phyloP scores from a whole-genome alignment of 1,139 yeast species.

The Meyerozyma guilliermondii region DNA sequence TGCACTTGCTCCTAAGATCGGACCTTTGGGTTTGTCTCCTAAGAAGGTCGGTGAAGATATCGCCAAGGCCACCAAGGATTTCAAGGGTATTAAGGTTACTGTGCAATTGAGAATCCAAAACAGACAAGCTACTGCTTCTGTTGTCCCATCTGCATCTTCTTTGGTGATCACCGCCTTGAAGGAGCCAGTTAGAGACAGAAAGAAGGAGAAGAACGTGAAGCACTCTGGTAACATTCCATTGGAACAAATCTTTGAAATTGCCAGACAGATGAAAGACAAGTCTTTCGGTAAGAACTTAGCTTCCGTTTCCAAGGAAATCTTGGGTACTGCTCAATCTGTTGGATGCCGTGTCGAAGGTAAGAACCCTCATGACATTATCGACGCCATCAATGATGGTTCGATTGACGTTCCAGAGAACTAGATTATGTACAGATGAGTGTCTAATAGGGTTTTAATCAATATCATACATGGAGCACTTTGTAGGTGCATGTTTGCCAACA shows the following conservation, averaged over 20 bases:
- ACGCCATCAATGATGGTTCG: conserved; percentile 97
- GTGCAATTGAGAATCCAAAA: conserved; percentile 98
- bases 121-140: conserved; percentile 99
- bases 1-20: conserved; percentile 99
- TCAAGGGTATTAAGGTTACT: conserved; percentile 99
- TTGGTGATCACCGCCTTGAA: conserved; percentile 98
- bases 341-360: conserved; percentile 99
- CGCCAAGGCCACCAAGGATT: conserved; percentile 99
- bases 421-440: conserved; percentile 34
- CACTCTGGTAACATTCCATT: conserved; percentile 99
- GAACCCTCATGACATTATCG: conserved; percentile 99
- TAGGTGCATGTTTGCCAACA: conserved; percentile 69
- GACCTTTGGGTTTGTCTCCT: conserved; percentile 99
- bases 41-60: conserved; percentile 99
- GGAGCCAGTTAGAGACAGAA: conserved; percentile 99
- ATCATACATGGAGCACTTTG: conserved; percentile 8
- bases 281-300: conserved; percentile 97
- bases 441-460: conserved; percentile 31
- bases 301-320: conserved; percentile 96
- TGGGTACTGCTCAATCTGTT: conserved; percentile 99
- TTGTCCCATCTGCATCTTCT: conserved; percentile 99
- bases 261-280: conserved; percentile 96
- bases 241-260: conserved; percentile 95
- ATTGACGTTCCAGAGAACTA: conserved; percentile 92
- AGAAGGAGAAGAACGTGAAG: conserved; percentile 99